Evolutionary conservation across 345 rosid species (phyloP).

Genomic region (Lepidium sativum): DNA sequence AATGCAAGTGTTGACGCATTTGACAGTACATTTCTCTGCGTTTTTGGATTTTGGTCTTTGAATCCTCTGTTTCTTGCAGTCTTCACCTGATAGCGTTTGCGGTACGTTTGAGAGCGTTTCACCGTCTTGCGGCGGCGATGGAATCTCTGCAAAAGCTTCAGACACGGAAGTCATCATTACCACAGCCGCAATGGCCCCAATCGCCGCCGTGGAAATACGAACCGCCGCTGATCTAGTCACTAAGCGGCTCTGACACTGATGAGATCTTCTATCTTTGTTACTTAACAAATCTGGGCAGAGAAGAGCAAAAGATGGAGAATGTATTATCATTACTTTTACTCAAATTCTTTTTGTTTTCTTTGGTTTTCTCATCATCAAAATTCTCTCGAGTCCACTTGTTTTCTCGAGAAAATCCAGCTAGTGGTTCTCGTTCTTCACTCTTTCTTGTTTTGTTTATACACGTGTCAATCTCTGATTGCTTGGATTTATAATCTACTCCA

Average conservation of each 20-base stretch:
- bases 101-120: slow-evolving; percentile 73
- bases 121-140: slow-evolving; percentile 29
- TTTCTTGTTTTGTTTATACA: slow-evolving; percentile 19
- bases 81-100: slow-evolving; percentile 69
- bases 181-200: slow-evolving; percentile 38
- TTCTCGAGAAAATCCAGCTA: background rate
- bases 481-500: background rate
- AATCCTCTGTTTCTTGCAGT: slow-evolving; percentile 67
- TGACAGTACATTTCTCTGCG: slow-evolving; percentile 77
- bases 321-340: slow-evolving; percentile 22
- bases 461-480: slow-evolving; percentile 9
- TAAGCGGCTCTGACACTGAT: slow-evolving; percentile 1
- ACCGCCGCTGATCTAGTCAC: slow-evolving; percentile 12
- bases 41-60: slow-evolving; percentile 76
- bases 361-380: background rate
- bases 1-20: slow-evolving; percentile 76
- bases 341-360: background rate
- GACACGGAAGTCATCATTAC: slow-evolving; percentile 27
- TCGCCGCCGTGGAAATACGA: slow-evolving; percentile 18
- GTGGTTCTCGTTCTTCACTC: slow-evolving; percentile 12
- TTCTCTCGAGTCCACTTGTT: background rate
- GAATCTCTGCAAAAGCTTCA: slow-evolving; percentile 14
- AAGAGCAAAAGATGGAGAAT: background rate
- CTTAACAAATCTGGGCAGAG: background rate
- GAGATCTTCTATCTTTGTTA: background rate